These are phyloP conservation scores for Dactylella cylindrospora DNA, from an alignment of 2,329 filamentous ascomycete genomes.

Conservation along the genomic window DNA sequence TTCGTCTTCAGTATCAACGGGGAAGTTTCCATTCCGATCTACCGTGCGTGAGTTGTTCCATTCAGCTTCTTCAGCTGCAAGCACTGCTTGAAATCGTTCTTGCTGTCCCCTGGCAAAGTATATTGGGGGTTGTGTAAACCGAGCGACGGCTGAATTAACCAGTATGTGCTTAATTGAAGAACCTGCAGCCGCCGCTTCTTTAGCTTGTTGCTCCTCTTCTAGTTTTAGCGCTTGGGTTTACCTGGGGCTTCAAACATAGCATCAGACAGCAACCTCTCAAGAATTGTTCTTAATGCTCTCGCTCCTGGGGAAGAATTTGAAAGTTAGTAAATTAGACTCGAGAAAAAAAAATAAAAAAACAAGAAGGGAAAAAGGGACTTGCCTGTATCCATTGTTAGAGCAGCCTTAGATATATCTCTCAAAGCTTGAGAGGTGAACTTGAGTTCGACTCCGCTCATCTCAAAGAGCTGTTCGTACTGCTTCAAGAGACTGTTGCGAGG, in stretches of 20 bases:
- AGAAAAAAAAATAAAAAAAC: no score
- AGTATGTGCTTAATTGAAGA: slow-evolving; percentile 60
- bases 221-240: slow-evolving; percentile 4
- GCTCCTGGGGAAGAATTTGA: slow-evolving; percentile 53
- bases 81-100: slow-evolving; percentile 57
- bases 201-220: neutral
- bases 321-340: neutral
- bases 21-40: no score
- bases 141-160: slow-evolving; percentile 57
- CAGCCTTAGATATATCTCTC: slow-evolving; percentile 75
- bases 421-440: slow-evolving; percentile 80
- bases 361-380: no score
- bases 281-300: slow-evolving; percentile 74
- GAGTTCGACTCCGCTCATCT: slow-evolving; percentile 73
- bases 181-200: slow-evolving; percentile 49
- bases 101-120: slow-evolving; percentile 59
- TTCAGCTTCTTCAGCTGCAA: slow-evolving; percentile 57
- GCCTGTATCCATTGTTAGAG: slow-evolving; percentile 71
- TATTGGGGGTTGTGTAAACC: slow-evolving; percentile 56
- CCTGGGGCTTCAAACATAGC: slow-evolving; percentile 77
- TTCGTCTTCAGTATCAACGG: no score
- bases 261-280: slow-evolving; percentile 75
- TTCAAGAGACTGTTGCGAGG: slow-evolving; percentile 83
- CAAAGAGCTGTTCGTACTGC: slow-evolving; percentile 87
- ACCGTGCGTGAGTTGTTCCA: slow-evolving; percentile 53